A percentile compares a stretch with the other conserved stretches of the same genome.
These are phyloP conservation scores for Cryptococcus sp. DNA, from an alignment of 1,284 basidiomycete genomes.

Conservation along the genomic window DNA sequence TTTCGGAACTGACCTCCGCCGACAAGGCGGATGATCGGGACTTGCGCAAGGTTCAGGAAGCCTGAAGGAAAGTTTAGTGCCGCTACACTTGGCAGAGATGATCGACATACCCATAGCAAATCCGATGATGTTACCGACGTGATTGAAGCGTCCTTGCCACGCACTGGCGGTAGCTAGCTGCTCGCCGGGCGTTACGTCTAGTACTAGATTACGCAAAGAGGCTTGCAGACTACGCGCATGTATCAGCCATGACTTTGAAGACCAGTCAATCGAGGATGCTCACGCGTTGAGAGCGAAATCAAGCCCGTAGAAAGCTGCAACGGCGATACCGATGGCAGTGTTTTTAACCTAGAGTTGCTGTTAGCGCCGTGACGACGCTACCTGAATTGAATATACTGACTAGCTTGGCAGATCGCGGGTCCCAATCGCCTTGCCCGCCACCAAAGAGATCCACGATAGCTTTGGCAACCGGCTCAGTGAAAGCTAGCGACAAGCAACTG, in stretches of 20 bases:
- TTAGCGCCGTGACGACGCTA: too few species aligned
- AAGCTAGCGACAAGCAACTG: slow-evolving; percentile 67
- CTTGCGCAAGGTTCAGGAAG: slow-evolving; percentile 75
- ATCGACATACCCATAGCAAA: slow-evolving; percentile 73
- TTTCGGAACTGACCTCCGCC: slow-evolving; percentile 95
- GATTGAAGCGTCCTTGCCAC: slow-evolving; percentile 96
- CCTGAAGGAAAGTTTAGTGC: slow-evolving; percentile 56
- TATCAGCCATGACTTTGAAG: not conserved
- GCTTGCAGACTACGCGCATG: slow-evolving; percentile 72
- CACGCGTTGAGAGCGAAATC: slow-evolving; percentile 87
- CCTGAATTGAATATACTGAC: slow-evolving; percentile 53
- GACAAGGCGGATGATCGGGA: slow-evolving; percentile 74
- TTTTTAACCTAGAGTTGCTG: slow-evolving; percentile 61
- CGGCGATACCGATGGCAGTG: slow-evolving; percentile 78
- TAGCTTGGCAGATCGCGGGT: slow-evolving; percentile 68
- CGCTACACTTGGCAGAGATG: not conserved
- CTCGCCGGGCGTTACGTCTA: slow-evolving; percentile 82
- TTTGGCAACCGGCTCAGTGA: slow-evolving; percentile 72
- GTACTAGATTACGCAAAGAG: slow-evolving; percentile 82
- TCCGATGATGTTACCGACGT: slow-evolving; percentile 91
- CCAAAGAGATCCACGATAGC: slow-evolving; percentile 76
- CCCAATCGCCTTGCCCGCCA: slow-evolving; percentile 84
- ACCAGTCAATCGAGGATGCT: slow-evolving; percentile 10
- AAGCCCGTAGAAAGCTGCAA: slow-evolving; percentile 88
- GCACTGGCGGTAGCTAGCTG: slow-evolving; percentile 92